Evolutionary conservation across 148 eudicot genomes (phyloP), one percentile per base, ranked within the genome.

Genomic region (Tetragonia tetragonoides): DNA sequence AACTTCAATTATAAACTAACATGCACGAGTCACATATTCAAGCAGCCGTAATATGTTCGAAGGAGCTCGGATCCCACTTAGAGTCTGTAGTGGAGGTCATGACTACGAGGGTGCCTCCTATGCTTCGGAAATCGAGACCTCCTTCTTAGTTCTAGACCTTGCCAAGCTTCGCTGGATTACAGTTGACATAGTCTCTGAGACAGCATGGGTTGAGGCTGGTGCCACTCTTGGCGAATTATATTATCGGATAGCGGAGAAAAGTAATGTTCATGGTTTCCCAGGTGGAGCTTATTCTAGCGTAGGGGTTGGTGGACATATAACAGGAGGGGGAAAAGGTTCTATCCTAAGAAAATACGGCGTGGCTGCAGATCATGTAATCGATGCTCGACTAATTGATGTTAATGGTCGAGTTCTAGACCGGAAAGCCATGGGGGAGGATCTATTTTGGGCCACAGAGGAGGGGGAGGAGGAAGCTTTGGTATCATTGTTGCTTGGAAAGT

Each of bases 271-370:
- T 16, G 86, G 83, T 2, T 83, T 83, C 53, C 86, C 83, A 1
- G 86, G 62, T 40, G 86, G 86, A 20, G 24, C 76, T 46, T 80
- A 23, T 37, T 68, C 83, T 15, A 80, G 78, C 61, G 23, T 83
- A 46, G 86, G 86, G 7, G 40, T 80, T 15, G 83, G 86, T 28
- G 80, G 86, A 12, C 83, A 83, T 77, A 76, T 83, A 24, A 80
- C 83, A 2, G 86, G 86, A 4, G 86, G 86, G 10, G 86, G 63
- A 3, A 76, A 83, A 20, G 86, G 86, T 15, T 54, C 61, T 15
- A 66, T 83, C 75, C 56, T 79, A 14, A 83, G 80, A 68, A 83
- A 83, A 60, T 80, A 75, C n/a, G 86, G 86, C 6, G 83, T 83
- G 42, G 82, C 66, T 51, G 86, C 76, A 10, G 83, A 83, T 57